Conservation (phyloP, 2,329 filamentous ascomycete genomes). For the Aspergillus amoenus region DNA sequence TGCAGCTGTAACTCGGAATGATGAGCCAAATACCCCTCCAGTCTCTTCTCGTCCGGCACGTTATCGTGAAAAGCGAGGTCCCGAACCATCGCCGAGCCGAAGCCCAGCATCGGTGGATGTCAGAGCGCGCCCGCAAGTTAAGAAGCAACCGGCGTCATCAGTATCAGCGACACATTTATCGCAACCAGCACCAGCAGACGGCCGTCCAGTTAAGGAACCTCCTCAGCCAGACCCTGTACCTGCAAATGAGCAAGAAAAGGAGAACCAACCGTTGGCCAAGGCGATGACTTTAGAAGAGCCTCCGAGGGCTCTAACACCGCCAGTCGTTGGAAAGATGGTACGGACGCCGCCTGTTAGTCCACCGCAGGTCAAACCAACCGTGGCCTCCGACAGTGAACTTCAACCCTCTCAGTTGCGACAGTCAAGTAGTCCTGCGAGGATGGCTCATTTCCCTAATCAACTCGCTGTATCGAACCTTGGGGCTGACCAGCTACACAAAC, state of each 20-base stretch:
- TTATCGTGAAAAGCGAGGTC: constrained; percentile 1
- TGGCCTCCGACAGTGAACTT: constrained; percentile 13
- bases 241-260: background rate
- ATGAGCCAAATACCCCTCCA: constrained; percentile 4
- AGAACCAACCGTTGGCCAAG: background rate
- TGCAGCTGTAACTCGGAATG: constrained; percentile 19
- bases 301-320: constrained; percentile 9
- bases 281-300: constrained; percentile 9
- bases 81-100: background rate
- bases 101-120: background rate
- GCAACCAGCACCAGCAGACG: constrained; percentile 29
- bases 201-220: constrained; percentile 40
- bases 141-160: background rate
- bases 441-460: constrained; percentile 57
- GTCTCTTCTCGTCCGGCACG: background rate
- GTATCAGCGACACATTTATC: background rate
- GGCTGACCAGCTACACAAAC: constrained; percentile 54
- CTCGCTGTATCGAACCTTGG: constrained; percentile 47
- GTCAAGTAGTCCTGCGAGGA: constrained; percentile 53
- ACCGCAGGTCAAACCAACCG: constrained; percentile 19
- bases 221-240: constrained; percentile 25
- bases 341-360: constrained; percentile 21
- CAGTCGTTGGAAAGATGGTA: constrained; percentile 11
- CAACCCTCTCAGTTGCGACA: constrained; percentile 30
- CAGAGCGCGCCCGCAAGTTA: background rate